phyloP scores from a whole-genome alignment of 371 early-diverging fungal genomes.

The Mucor lusitanicus region DNA sequence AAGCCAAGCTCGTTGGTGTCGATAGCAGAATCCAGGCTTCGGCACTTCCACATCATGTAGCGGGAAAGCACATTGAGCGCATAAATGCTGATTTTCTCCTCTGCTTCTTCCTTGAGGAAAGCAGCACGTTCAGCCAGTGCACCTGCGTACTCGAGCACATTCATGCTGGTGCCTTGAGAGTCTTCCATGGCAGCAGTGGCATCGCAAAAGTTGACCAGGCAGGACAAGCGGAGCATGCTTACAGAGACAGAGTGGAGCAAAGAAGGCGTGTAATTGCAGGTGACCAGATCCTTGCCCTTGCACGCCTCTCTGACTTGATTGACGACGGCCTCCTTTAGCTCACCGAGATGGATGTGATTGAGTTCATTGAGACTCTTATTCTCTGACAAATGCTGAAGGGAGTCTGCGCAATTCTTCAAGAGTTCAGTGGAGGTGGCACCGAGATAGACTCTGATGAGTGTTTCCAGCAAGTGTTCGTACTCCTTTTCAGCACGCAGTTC shows the following conservation, averaged over 20 bases:
- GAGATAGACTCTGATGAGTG: slow-evolving; percentile 55
- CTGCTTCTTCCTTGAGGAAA: slow-evolving; percentile 28
- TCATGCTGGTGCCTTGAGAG: slow-evolving; percentile 35
- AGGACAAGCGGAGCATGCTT: slow-evolving; percentile 41
- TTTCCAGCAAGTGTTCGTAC: slow-evolving; percentile 65
- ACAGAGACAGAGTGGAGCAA: slow-evolving; percentile 46
- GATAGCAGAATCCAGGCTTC: slow-evolving; percentile 15
- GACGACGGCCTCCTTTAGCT: slow-evolving; percentile 42
- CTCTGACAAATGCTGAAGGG: slow-evolving; percentile 47
- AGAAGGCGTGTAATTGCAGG: slow-evolving; percentile 36
- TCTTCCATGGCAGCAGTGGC: slow-evolving; percentile 42
- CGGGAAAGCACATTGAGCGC: slow-evolving; percentile 43
- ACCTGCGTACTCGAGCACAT: slow-evolving; percentile 28
- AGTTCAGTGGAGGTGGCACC: slow-evolving; percentile 48
- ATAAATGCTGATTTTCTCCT: slow-evolving; percentile 34
- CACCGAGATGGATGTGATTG: slow-evolving; percentile 36
- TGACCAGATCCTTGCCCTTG: slow-evolving; percentile 47
- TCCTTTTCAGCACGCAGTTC: slow-evolving; percentile 67
- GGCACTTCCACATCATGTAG: slow-evolving; percentile 48
- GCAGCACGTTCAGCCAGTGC: slow-evolving; percentile 38
- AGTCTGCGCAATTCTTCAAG: slow-evolving; percentile 33
- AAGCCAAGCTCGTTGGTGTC: slow-evolving; percentile 12
- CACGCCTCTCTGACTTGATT: slow-evolving; percentile 48
- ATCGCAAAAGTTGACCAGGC: slow-evolving; percentile 38
- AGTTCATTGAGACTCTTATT: slow-evolving; percentile 37